Conservation (phyloP, 495 filamentous ascomycete genomes). For the Xylaria sp. region DNA sequence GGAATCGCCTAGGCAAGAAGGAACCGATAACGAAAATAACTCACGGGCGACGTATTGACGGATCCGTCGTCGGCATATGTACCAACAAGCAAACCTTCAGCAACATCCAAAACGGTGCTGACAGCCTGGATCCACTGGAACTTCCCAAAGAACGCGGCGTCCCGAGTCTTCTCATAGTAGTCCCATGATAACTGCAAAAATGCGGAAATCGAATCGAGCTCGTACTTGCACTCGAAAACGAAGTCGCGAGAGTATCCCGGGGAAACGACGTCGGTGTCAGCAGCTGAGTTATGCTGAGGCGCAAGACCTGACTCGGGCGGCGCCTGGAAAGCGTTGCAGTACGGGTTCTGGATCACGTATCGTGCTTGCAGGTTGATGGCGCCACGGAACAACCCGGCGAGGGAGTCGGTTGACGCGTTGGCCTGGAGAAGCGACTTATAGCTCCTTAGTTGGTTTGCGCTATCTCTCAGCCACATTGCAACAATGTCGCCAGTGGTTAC, state of each 20-base stretch:
- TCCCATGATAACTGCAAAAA: constrained; percentile 65
- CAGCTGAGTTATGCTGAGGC: constrained; percentile 46
- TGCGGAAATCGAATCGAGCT: constrained; percentile 71
- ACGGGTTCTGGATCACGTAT: constrained; percentile 64
- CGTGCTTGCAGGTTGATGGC: constrained; percentile 71
- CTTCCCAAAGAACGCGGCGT: constrained; percentile 62
- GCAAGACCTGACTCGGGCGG: constrained; percentile 59
- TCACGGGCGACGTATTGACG: constrained; percentile 51
- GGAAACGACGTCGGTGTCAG: constrained; percentile 36
- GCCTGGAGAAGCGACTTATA: constrained; percentile 65
- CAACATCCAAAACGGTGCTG: constrained; percentile 54
- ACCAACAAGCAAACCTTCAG: constrained; percentile 58
- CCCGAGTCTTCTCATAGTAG: constrained; percentile 66
- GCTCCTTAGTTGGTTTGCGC: constrained; percentile 69
- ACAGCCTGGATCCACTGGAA: constrained; percentile 62
- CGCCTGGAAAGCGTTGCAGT: constrained; percentile 72
- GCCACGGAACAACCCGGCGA: constrained; percentile 67
- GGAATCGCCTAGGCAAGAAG: neutral
- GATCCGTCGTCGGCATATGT: constrained; percentile 64
- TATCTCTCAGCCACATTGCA: constrained; percentile 76
- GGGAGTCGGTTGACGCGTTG: constrained; percentile 47
- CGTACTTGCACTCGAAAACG: constrained; percentile 66
- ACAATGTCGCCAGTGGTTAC: constrained; percentile 69
- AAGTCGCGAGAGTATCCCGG: constrained; percentile 35
- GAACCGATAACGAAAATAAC: neutral